Conservation (phyloP, 2,329 filamentous ascomycete species). For the Pochonia chlamydosporia region DNA sequence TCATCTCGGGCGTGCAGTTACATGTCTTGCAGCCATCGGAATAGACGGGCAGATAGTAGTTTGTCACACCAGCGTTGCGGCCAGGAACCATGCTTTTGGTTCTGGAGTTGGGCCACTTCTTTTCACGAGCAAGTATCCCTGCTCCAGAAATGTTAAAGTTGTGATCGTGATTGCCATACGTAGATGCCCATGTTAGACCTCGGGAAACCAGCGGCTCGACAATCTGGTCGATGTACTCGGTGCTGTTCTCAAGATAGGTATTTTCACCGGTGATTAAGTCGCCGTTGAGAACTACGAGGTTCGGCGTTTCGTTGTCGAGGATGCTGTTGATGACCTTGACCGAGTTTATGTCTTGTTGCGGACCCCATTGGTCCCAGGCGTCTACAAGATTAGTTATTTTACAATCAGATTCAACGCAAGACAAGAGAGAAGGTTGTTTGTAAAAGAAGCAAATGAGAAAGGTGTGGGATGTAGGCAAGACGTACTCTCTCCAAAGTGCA, state of each 20-base stretch:
- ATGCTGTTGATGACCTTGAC: constrained; percentile 51
- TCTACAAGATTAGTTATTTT: constrained; percentile 22
- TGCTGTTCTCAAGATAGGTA: constrained; percentile 46
- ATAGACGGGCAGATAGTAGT: constrained; percentile 43
- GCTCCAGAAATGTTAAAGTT: constrained; percentile 49
- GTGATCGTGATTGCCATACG: constrained; percentile 68
- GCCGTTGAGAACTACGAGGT: constrained; percentile 64
- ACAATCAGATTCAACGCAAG: neutral
- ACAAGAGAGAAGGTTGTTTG: neutral
- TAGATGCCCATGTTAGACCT: constrained; percentile 56
- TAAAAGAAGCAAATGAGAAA: neutral
- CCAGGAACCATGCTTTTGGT: constrained; percentile 34
- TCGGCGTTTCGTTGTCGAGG: constrained; percentile 48
- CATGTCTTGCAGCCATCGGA: constrained; percentile 23
- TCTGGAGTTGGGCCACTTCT: constrained; percentile 28
- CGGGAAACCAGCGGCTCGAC: constrained; percentile 51
- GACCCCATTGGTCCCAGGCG: constrained; percentile 37
- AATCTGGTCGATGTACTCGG: constrained; percentile 52
- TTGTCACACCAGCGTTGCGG: constrained; percentile 34
- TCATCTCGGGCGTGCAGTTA: constrained; percentile 31
- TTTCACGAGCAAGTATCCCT: constrained; percentile 36
- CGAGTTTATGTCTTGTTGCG: constrained; percentile 51
- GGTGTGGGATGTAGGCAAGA: neutral
- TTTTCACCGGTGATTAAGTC: constrained; percentile 68
- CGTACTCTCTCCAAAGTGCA: constrained; percentile 66